Percentiles rank a stretch among this genome's conserved stretches.
These are phyloP conservation scores for Magnusiomyces paraingens DNA, from an alignment of 1,139 yeast species.

Conservation along the genomic window DNA sequence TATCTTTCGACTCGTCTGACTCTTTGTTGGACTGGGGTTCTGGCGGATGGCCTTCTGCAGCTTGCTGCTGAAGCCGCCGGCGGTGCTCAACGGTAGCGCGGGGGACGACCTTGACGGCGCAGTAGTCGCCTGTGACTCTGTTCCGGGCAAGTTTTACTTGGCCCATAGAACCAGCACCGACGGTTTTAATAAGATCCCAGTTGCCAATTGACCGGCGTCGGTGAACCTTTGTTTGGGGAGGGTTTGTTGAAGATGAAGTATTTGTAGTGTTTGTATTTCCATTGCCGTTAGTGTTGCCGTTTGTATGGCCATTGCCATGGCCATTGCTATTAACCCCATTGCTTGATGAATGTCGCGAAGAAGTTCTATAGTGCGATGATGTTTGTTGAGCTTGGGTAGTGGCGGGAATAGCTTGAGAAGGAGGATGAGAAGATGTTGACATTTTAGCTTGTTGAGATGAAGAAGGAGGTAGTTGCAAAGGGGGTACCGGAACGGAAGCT, in stretches of 20 bases:
- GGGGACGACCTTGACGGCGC: constrained; percentile 50
- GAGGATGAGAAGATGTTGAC: not conserved
- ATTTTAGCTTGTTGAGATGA: not conserved
- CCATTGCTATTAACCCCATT: not conserved
- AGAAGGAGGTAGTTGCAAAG: not conserved
- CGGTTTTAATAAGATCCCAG: constrained; percentile 92
- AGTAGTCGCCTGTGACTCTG: constrained; percentile 69
- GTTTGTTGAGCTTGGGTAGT: not conserved
- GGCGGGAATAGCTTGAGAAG: not conserved
- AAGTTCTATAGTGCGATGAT: not conserved
- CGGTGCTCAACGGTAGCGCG: constrained; percentile 62
- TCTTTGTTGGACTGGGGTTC: constrained; percentile 39
- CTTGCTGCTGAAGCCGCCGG: constrained; percentile 19
- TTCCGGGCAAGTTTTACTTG: constrained; percentile 93
- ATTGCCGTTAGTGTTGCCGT: not conserved
- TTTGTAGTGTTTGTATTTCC: not conserved
- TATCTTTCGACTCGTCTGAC: constrained; percentile 85
- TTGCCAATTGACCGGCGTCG: constrained; percentile 87
- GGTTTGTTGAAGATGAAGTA: not conserved
- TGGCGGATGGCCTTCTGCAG: constrained; percentile 38
- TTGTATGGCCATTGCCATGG: not conserved
- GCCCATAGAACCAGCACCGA: constrained; percentile 99
- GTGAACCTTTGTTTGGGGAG: constrained; percentile 15
- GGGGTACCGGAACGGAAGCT: not conserved
- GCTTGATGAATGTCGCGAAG: not conserved